phyloP scores from a whole-genome alignment of 202 grass and related monocot species.

The Miscanthus sacchariflorus region DNA sequence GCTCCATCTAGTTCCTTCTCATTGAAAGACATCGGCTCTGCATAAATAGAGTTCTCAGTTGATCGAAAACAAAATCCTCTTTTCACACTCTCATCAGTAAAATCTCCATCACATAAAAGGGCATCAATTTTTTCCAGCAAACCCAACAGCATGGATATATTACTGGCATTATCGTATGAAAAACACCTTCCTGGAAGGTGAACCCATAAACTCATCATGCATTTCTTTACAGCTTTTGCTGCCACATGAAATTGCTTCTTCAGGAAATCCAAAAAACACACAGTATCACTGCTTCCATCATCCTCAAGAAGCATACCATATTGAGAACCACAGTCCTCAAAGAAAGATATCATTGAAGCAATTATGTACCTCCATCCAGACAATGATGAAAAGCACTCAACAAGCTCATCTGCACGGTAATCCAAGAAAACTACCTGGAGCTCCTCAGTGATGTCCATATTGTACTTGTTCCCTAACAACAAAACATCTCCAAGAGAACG shows the following conservation, averaged over 20 bases:
- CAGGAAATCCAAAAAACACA: slow-evolving; percentile 56
- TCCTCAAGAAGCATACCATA: slow-evolving; percentile 63
- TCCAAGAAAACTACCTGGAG: slow-evolving; percentile 82
- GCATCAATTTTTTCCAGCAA: slow-evolving; percentile 48
- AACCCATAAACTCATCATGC: slow-evolving; percentile 54
- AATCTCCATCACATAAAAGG: slow-evolving; percentile 44
- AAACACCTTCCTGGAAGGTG: slow-evolving; percentile 63
- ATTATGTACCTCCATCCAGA: slow-evolving; percentile 59
- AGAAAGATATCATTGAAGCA: slow-evolving; percentile 59
- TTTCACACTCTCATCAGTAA: slow-evolving; percentile 59
- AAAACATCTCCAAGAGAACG: slow-evolving; percentile 66
- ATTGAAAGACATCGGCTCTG: background rate
- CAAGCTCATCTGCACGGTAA: slow-evolving; percentile 60
- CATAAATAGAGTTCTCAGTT: slow-evolving; percentile 4
- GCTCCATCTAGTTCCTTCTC: slow-evolving; percentile 51
- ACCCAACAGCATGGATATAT: slow-evolving; percentile 50
- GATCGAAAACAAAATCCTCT: slow-evolving; percentile 45
- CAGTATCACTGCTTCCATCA: slow-evolving; percentile 23
- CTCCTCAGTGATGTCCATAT: slow-evolving; percentile 72
- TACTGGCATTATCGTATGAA: slow-evolving; percentile 35
- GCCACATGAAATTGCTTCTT: slow-evolving; percentile 58
- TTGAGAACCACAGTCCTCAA: slow-evolving; percentile 59
- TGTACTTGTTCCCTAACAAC: slow-evolving; percentile 64
- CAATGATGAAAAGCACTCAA: slow-evolving; percentile 64
- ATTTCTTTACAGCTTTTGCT: slow-evolving; percentile 49